Conservation (phyloP, 2,329 filamentous ascomycete genomes). For the Colletotrichum sp. region DNA sequence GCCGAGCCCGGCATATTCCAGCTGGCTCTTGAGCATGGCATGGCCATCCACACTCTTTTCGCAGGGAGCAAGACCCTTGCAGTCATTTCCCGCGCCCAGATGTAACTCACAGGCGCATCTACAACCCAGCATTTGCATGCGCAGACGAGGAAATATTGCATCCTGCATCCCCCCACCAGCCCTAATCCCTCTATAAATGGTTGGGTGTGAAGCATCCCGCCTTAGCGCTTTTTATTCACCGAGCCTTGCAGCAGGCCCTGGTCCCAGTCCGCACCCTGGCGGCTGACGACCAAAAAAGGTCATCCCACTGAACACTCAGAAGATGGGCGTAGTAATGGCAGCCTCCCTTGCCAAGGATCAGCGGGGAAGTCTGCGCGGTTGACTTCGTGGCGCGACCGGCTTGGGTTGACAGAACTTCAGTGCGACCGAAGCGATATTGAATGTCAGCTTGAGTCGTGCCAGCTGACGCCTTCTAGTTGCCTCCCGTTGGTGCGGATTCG, state of each 20-base stretch:
- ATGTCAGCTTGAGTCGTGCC: neutral
- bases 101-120: neutral
- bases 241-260: constrained; percentile 13
- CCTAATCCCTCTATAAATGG: neutral
- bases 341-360: neutral
- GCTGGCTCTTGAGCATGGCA: neutral
- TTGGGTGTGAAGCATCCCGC: neutral
- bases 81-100: neutral
- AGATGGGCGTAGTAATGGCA: neutral
- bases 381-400: neutral
- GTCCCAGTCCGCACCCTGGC: neutral
- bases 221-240: constrained; percentile 8
- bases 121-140: neutral
- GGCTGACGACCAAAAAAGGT: neutral
- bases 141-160: constrained; percentile 5
- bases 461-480: neutral
- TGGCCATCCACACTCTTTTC: neutral
- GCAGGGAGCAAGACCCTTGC: neutral
- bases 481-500: neutral
- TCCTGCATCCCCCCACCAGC: neutral
- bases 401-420: neutral
- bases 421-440: neutral
- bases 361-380: neutral
- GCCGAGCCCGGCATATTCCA: constrained; percentile 9
- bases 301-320: neutral